These are phyloP conservation scores for Lasiosphaeria ovina DNA, from an alignment of 495 filamentous ascomycete species.

Conservation along the genomic window DNA sequence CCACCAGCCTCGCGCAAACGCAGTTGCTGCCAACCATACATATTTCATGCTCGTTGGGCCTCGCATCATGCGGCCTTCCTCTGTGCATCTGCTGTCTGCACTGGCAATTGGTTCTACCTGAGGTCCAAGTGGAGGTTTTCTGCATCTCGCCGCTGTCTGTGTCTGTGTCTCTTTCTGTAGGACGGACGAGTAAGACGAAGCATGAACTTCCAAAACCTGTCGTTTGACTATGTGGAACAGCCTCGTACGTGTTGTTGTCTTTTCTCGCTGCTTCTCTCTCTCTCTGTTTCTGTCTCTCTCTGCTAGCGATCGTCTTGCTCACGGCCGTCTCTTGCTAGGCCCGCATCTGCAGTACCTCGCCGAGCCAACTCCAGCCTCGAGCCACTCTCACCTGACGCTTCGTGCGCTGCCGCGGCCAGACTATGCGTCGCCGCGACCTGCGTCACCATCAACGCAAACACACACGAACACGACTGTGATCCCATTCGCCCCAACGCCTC, in stretches of 20 bases:
- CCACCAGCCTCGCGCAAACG: constrained; percentile 19
- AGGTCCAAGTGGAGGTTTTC: constrained; percentile 19
- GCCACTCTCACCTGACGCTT: constrained; percentile 8
- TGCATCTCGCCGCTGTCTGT: constrained; percentile 5
- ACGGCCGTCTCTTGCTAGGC: constrained; percentile 11
- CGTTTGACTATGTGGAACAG: constrained; percentile 30
- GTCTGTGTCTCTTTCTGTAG: background rate
- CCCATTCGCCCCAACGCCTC: constrained; percentile 37
- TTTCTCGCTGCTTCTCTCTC: background rate
- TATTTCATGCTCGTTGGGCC: constrained; percentile 20
- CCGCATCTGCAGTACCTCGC: constrained; percentile 15
- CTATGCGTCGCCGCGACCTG: constrained; percentile 18
- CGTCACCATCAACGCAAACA: constrained; percentile 17
- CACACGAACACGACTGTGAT: constrained; percentile 20
- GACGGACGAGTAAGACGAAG: background rate
- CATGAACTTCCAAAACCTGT: constrained; percentile 29
- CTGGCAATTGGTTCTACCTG: constrained; percentile 21
- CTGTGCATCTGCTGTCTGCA: constrained; percentile 24
- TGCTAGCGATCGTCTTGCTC: constrained; percentile 1
- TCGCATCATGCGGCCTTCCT: constrained; percentile 23
- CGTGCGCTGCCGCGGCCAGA: constrained; percentile 1
- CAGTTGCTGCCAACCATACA: constrained; percentile 20
- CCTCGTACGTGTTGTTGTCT: constrained; percentile 26
- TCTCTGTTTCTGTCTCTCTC: background rate
- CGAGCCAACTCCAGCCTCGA: constrained; percentile 16